phyloP scores from a whole-genome alignment of 2,329 filamentous ascomycete species.

The Exophiala lecanii-corni region DNA sequence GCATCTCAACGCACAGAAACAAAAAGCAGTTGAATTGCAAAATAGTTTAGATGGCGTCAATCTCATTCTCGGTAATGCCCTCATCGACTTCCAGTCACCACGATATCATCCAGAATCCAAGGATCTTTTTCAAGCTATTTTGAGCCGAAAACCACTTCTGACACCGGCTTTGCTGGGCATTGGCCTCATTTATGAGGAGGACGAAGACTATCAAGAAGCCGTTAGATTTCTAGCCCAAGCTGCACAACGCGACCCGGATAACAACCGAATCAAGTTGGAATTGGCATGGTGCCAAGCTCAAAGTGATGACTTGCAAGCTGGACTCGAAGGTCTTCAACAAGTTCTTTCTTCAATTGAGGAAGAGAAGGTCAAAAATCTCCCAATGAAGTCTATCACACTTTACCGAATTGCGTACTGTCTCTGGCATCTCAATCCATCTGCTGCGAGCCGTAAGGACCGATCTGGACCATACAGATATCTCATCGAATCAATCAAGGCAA shows the following conservation, averaged over 20 bases:
- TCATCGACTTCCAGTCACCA: conserved; percentile 87
- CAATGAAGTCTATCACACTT: conserved; percentile 77
- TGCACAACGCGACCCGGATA: conserved; percentile 64
- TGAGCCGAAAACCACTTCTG: conserved; percentile 69
- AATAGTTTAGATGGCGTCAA: conserved; percentile 71
- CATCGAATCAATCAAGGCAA: conserved; percentile 75
- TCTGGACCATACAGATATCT: conserved; percentile 80
- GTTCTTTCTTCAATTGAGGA: conserved; percentile 63
- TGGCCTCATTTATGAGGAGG: conserved; percentile 87
- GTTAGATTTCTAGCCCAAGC: conserved; percentile 76
- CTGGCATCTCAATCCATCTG: conserved; percentile 76
- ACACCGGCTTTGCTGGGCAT: conserved; percentile 83
- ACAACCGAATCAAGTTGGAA: conserved; percentile 77
- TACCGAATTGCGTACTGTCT: conserved; percentile 83
- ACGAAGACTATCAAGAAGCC: conserved; percentile 79
- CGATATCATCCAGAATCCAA: conserved; percentile 86
- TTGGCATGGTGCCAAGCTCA: conserved; percentile 88
- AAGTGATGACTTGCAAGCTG: conserved; percentile 67
- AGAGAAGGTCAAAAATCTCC: conserved; percentile 56
- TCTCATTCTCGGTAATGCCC: conserved; percentile 74
- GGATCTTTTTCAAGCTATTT: conserved; percentile 74
- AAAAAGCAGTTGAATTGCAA: conserved; percentile 64
- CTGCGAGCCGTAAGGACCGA: conserved; percentile 70
- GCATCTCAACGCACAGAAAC: conserved; percentile 30
- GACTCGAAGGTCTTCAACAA: conserved; percentile 64